Conservation (phyloP, 371 early-diverging fungal genomes). For the Dichotomocladium elegans region DNA sequence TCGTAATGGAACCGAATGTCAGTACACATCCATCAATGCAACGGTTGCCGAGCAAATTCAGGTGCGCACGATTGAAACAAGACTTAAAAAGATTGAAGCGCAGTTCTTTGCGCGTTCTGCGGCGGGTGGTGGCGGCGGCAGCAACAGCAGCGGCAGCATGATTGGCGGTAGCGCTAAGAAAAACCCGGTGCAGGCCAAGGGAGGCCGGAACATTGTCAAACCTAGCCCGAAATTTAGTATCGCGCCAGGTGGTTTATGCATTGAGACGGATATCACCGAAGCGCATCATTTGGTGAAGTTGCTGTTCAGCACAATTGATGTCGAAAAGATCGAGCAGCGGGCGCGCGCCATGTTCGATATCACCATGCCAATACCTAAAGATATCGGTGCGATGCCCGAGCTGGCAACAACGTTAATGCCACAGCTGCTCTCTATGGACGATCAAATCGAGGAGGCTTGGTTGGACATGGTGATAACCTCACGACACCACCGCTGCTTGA, state of each 20-base stretch:
- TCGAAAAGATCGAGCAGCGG: constrained; percentile 1
- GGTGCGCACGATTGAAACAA: too few relatives aligned
- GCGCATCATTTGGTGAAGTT: constrained; percentile 18
- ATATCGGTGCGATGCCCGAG: neutral
- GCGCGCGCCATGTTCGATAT: constrained; percentile 1
- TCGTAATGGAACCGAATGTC: too few relatives aligned
- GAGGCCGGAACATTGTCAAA: too few relatives aligned
- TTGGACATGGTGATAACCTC: constrained; percentile 10
- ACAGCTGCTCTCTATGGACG: neutral
- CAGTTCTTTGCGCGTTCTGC: too few relatives aligned
- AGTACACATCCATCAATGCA: too few relatives aligned
- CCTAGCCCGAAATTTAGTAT: constrained; percentile 1
- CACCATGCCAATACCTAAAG: neutral
- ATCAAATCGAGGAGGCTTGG: constrained; percentile 10
- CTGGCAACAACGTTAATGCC: neutral
- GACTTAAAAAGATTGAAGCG: too few relatives aligned
- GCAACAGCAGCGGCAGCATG: neutral
- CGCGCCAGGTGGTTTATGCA: constrained; percentile 1
- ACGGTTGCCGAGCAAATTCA: too few relatives aligned
- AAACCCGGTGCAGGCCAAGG: too few relatives aligned
- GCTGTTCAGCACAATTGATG: constrained; percentile 9
- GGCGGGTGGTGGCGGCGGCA: too few relatives aligned
- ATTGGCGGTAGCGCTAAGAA: neutral
- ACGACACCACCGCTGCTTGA: constrained; percentile 11
- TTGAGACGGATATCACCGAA: constrained; percentile 14